These are phyloP conservation scores for Zizania palustris DNA, from an alignment of 202 grass and related monocot species.

Conservation along the genomic window DNA sequence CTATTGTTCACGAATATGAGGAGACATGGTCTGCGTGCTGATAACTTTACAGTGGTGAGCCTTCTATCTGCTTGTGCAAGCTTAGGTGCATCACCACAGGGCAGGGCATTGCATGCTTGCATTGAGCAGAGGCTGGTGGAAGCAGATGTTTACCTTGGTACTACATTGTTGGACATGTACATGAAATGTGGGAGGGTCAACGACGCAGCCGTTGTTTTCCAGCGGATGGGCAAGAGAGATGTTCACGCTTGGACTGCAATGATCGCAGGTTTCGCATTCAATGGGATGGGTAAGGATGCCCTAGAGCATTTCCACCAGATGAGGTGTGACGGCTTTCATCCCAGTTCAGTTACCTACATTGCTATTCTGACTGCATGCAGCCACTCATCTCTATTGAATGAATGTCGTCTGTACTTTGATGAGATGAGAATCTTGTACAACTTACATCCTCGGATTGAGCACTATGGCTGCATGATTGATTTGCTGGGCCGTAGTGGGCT, in stretches of 20 bases:
- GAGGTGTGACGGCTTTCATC: constrained; percentile 50
- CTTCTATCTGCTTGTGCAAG: constrained; percentile 74
- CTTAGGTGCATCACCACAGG: constrained; percentile 69
- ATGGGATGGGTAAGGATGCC: constrained; percentile 62
- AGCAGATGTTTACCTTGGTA: constrained; percentile 62
- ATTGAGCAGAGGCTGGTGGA: constrained; percentile 57
- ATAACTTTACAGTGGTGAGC: constrained; percentile 66
- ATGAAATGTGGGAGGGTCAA: constrained; percentile 73
- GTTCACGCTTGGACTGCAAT: constrained; percentile 57
- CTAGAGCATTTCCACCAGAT: constrained; percentile 66
- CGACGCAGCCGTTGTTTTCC: constrained; percentile 55
- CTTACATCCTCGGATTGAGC: constrained; percentile 59
- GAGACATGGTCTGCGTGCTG: constrained; percentile 39
- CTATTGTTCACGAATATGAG: constrained; percentile 64
- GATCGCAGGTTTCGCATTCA: constrained; percentile 65
- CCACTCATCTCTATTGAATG: constrained; percentile 55
- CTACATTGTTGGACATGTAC: constrained; percentile 75
- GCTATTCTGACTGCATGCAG: constrained; percentile 74
- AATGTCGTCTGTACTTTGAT: constrained; percentile 54
- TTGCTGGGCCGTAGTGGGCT: constrained; percentile 60
- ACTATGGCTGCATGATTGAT: constrained; percentile 83
- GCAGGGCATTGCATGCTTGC: constrained; percentile 62
- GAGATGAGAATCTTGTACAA: constrained; percentile 64
- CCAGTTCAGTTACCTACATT: constrained; percentile 68
- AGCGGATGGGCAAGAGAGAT: constrained; percentile 53